phyloP scores from a whole-genome alignment of 768 basidiomycete species.

The Kwoniella sp. region DNA sequence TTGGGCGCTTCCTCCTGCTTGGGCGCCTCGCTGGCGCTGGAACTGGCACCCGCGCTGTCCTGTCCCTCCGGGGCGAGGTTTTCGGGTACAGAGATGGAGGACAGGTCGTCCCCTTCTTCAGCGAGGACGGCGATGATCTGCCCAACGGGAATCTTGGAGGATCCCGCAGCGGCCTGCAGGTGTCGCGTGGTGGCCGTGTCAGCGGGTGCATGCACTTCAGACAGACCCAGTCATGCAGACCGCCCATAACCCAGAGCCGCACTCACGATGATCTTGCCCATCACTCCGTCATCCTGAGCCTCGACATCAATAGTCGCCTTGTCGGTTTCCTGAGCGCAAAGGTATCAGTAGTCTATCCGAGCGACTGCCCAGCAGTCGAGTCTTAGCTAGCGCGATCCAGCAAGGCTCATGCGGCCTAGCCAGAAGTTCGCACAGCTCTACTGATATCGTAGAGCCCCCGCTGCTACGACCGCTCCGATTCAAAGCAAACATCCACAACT shows the following conservation, averaged over 20 bases:
- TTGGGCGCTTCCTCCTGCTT: conserved; percentile 10
- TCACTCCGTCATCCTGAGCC: conserved; percentile 50
- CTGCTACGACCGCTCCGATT: too few relatives aligned
- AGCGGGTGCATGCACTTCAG: too few relatives aligned
- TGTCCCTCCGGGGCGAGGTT: conserved; percentile 28
- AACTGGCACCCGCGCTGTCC: background rate
- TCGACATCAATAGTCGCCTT: conserved; percentile 53
- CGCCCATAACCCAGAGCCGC: too few relatives aligned
- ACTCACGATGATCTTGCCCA: conserved; percentile 51
- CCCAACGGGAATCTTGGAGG: conserved; percentile 81
- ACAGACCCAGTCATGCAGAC: too few relatives aligned
- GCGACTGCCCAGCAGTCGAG: too few relatives aligned
- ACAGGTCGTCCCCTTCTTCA: conserved; percentile 92
- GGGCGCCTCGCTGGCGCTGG: background rate
- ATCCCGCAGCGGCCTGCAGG: conserved; percentile 71
- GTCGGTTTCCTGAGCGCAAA: conserved; percentile 40
- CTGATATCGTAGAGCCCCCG: too few relatives aligned
- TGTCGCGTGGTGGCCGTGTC: too few relatives aligned
- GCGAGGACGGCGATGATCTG: conserved; percentile 85
- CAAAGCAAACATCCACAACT: too few relatives aligned
- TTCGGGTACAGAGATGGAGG: conserved; percentile 62
- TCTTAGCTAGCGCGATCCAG: too few relatives aligned
- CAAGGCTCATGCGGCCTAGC: too few relatives aligned
- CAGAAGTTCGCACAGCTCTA: too few relatives aligned
- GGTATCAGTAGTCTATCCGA: too few relatives aligned